Conservation (phyloP, 768 basidiomycete species). For the Lentinula sp. region DNA sequence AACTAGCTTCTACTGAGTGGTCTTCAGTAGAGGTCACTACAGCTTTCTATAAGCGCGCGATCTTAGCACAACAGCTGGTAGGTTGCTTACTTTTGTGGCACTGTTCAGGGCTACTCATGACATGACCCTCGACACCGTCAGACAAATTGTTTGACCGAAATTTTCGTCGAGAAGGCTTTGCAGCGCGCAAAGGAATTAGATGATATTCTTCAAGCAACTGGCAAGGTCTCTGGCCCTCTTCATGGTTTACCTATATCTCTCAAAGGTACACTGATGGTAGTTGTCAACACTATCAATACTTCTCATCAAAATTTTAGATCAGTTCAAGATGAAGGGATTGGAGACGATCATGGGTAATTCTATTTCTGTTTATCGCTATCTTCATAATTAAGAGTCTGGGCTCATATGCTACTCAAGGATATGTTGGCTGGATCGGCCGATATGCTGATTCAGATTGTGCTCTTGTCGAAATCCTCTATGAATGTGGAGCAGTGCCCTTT, state of each 20-base stretch:
- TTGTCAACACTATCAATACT: not conserved
- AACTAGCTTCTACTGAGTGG: constrained; percentile 42
- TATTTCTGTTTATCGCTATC: not conserved
- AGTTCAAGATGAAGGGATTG: constrained; percentile 59
- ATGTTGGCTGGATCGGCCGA: constrained; percentile 66
- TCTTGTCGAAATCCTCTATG: constrained; percentile 60
- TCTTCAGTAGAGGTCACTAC: constrained; percentile 52
- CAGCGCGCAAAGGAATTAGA: constrained; percentile 45
- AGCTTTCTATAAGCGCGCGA: constrained; percentile 62
- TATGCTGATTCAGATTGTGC: constrained; percentile 53
- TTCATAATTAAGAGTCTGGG: not conserved
- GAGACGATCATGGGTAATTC: constrained; percentile 60
- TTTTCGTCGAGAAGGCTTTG: constrained; percentile 49
- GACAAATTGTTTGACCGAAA: constrained; percentile 53
- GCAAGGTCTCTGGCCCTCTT: constrained; percentile 41
- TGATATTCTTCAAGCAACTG: constrained; percentile 35
- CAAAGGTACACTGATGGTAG: constrained; percentile 20
- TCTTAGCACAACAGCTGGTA: constrained; percentile 64
- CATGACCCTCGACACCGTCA: constrained; percentile 2
- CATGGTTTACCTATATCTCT: constrained; percentile 44
- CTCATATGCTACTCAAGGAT: constrained; percentile 35
- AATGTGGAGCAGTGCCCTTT: constrained; percentile 65
- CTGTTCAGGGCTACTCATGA: no score
- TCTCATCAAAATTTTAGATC: constrained; percentile 25
- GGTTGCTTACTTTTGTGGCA: constrained; percentile 8